Evolutionary conservation across 1,139 yeast species (phyloP).

Genomic region (Diutina neorugosa): DNA sequence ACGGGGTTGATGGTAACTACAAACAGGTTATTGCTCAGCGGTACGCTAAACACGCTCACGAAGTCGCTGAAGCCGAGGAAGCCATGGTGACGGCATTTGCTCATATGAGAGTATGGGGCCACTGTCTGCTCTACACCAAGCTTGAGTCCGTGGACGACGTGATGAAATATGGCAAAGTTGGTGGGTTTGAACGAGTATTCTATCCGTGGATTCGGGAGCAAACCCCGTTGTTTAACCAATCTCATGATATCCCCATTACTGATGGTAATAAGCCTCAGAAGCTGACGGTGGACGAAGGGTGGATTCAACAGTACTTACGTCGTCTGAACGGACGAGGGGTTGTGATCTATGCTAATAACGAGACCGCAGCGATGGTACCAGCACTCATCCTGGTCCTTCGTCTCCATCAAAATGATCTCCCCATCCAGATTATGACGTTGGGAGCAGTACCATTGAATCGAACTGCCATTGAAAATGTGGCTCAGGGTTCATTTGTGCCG

Average conservation of each 20-base stretch:
- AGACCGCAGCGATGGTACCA: not conserved
- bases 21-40: not conserved
- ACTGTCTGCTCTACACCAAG: not conserved
- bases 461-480: not conserved
- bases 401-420: not conserved
- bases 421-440: not conserved
- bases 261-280: not conserved
- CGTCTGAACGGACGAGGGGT: not conserved
- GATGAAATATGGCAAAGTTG: not conserved
- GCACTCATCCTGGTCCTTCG: not conserved
- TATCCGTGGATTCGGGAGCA: not conserved
- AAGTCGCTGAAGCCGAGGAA: not conserved
- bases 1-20: not conserved
- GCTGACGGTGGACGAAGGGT: not conserved
- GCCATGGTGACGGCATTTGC: not conserved
- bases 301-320: not conserved
- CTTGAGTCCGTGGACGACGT: not conserved
- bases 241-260: not conserved
- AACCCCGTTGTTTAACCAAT: not conserved
- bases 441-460: not conserved
- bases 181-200: not conserved
- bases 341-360: not conserved
- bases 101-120: slow-evolving; percentile 2
- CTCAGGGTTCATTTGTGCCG: not conserved
- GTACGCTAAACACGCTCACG: not conserved